A percentile compares a stretch with the other conserved stretches of the same genome.
Evolutionary conservation across 169 alveolate genomes (phyloP).

Genomic region (Ichthyophthirius multifiliis): DNA sequence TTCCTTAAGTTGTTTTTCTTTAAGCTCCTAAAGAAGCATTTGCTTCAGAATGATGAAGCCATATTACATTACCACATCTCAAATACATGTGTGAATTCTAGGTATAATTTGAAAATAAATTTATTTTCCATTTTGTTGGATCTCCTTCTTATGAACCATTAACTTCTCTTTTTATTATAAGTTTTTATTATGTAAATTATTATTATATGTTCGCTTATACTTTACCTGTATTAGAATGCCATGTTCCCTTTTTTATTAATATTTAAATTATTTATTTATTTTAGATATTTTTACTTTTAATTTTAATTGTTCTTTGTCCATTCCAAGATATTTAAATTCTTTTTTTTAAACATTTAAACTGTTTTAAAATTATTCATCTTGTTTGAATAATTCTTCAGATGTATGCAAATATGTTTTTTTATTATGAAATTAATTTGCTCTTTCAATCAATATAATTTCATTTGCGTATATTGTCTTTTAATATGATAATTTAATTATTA

Average conservation of each 20-base stretch:
- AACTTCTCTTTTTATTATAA: slow-evolving; percentile 24
- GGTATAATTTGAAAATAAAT: slow-evolving; percentile 13
- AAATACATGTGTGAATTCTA: slow-evolving; percentile 9
- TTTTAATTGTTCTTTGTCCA: neutral
- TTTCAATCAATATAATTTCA: slow-evolving; percentile 28
- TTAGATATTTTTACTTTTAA: neutral
- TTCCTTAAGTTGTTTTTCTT: slow-evolving; percentile 1
- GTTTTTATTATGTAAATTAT: neutral
- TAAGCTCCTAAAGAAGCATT: slow-evolving; percentile 34
- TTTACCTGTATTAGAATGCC: too few relatives aligned
- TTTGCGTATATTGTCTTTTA: slow-evolving; percentile 15
- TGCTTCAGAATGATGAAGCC: slow-evolving; percentile 47
- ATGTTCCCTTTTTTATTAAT: too few relatives aligned
- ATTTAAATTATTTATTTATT: neutral
- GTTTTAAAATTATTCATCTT: too few relatives aligned
- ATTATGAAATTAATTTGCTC: slow-evolving; percentile 39
- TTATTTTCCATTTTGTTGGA: slow-evolving; percentile 32
- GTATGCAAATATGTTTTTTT: slow-evolving; percentile 26
- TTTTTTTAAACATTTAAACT: too few relatives aligned
- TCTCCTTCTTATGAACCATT: slow-evolving; percentile 22
- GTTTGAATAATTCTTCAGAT: neutral
- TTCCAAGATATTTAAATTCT: neutral
- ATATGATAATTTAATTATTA: neutral
- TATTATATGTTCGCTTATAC: too few relatives aligned
- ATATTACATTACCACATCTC: slow-evolving; percentile 40